Evolutionary conservation across 352 stramenopile genomes (phyloP).

Genomic region (Phytopythium kandeliae): DNA sequence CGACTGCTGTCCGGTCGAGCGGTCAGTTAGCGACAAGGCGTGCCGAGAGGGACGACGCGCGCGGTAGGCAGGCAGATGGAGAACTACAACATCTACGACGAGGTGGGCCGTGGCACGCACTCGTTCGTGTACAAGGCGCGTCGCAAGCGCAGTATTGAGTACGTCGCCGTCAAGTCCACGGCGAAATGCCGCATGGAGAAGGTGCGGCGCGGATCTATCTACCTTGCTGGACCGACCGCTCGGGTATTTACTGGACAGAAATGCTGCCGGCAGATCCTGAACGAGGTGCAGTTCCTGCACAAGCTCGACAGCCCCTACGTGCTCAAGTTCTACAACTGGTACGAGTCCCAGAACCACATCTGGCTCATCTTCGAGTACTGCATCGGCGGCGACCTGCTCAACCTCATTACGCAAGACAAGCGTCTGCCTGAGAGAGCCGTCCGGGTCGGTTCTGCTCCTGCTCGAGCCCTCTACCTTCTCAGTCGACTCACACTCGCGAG

Average conservation of each 20-base stretch:
- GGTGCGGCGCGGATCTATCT: constrained; percentile 31
- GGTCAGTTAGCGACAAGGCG: no score
- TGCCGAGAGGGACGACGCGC: no score
- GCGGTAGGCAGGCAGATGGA: constrained; percentile 55
- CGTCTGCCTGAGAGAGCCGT: constrained; percentile 75
- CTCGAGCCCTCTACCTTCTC: neutral
- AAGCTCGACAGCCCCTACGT: constrained; percentile 81
- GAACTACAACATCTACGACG: constrained; percentile 94
- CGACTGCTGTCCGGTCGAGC: no score
- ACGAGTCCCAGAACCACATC: constrained; percentile 94
- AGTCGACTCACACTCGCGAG: neutral
- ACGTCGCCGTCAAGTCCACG: constrained; percentile 92
- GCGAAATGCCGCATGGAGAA: constrained; percentile 91
- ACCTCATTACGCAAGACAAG: constrained; percentile 87
- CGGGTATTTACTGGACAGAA: no score
- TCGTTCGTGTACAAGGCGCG: constrained; percentile 92
- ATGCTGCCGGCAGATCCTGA: constrained; percentile 72
- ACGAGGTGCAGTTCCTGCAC: constrained; percentile 87
- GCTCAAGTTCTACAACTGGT: constrained; percentile 94
- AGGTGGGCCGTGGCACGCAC: constrained; percentile 88
- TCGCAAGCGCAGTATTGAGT: constrained; percentile 91
- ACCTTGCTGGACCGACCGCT: no score
- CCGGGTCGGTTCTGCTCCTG: constrained; percentile 28
- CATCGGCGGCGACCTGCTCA: constrained; percentile 88
- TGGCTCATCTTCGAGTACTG: constrained; percentile 95